Percentiles rank a stretch among this genome's conserved stretches.
Conservation (phyloP, 73 alveolate genomes). For the Loxodes magnus region DNA sequence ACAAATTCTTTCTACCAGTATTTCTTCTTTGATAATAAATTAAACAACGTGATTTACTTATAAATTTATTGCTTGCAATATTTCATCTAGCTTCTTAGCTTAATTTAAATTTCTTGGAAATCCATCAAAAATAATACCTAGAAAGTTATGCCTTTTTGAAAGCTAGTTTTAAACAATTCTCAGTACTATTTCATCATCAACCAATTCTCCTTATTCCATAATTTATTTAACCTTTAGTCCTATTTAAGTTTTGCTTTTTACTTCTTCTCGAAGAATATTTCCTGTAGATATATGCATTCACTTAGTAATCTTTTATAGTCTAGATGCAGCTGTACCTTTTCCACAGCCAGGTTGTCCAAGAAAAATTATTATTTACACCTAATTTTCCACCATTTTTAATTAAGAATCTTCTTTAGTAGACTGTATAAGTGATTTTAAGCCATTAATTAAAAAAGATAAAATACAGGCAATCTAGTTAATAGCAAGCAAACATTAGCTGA, state of each 20-base stretch:
- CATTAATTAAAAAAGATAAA: too few species aligned
- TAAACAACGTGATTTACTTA: constrained; percentile 30
- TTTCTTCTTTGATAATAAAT: constrained; percentile 34
- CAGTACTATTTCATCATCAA: constrained; percentile 85
- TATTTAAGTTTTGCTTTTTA: constrained; percentile 38
- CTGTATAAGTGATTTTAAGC: too few species aligned
- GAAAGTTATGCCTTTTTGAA: constrained; percentile 73
- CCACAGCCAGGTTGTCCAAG: constrained; percentile 70
- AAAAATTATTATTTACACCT: constrained; percentile 32
- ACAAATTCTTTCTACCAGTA: constrained; percentile 60
- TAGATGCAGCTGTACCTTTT: constrained; percentile 60
- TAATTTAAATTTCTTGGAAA: constrained; percentile 83
- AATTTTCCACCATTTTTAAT: too few species aligned
- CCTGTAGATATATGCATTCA: constrained; percentile 62
- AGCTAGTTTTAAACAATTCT: constrained; percentile 72
- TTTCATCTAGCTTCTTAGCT: constrained; percentile 60
- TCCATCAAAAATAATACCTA: constrained; percentile 90
- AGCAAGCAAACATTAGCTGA: too few species aligned
- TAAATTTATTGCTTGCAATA: constrained; percentile 41
- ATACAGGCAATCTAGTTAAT: too few species aligned
- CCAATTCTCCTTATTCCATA: constrained; percentile 85
- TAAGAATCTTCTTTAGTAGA: too few species aligned
- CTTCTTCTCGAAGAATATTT: constrained; percentile 52
- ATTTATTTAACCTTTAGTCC: constrained; percentile 72
- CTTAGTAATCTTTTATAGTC: constrained; percentile 33